These are phyloP conservation scores for Sporothrix pallida DNA, from an alignment of 2,329 filamentous ascomycete genomes.

Conservation along the genomic window DNA sequence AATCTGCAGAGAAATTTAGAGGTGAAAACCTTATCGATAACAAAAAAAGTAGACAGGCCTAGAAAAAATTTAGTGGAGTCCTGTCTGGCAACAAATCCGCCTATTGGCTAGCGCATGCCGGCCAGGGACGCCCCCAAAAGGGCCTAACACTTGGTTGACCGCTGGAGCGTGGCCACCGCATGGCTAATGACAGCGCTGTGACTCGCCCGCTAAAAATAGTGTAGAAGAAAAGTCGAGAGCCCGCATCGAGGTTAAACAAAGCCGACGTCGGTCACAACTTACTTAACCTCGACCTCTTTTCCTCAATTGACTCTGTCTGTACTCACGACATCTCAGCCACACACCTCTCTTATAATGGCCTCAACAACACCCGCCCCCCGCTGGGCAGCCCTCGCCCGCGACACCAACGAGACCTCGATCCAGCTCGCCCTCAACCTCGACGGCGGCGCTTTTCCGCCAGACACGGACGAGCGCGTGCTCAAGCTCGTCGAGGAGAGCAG, in stretches of 20 bases:
- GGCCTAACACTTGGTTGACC: background rate
- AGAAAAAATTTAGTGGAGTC: conserved; percentile 9
- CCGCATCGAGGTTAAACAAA: background rate
- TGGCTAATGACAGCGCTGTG: conserved; percentile 35
- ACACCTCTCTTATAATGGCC: conserved; percentile 38
- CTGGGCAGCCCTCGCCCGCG: conserved; percentile 79
- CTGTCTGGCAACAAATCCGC: background rate
- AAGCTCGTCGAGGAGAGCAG: conserved; percentile 53
- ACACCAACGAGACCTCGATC: conserved; percentile 98
- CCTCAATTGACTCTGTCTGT: background rate
- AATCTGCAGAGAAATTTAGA: conserved; percentile 27
- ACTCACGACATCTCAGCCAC: background rate
- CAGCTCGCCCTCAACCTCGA: conserved; percentile 91
- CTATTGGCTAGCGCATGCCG: conserved; percentile 27
- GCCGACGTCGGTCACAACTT: background rate
- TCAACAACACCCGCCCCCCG: conserved; percentile 54
- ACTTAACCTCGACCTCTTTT: background rate
- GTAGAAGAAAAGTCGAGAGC: background rate
- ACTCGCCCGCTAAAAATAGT: conserved; percentile 33
- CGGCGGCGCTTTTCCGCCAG: conserved; percentile 70
- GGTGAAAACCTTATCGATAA: conserved; percentile 31
- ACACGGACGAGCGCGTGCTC: conserved; percentile 61
- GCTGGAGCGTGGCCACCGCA: conserved; percentile 3
- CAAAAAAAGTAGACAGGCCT: conserved; percentile 8
- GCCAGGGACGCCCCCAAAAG: conserved; percentile 6